Conservation (phyloP, 2,329 filamentous ascomycete genomes). For the Lasiodiplodia gonubiensis region DNA sequence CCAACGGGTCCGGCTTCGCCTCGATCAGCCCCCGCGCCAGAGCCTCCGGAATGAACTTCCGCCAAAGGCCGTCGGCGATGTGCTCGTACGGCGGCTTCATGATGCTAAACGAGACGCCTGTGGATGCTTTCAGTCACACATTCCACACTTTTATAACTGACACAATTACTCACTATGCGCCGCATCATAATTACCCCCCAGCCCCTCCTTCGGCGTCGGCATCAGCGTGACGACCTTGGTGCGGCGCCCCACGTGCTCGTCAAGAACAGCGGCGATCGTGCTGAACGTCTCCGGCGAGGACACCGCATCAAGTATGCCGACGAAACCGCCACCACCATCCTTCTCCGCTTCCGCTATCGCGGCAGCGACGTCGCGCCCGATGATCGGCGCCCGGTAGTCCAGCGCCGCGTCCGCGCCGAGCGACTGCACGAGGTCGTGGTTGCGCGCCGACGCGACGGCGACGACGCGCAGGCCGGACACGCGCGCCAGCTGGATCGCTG, state of each 20-base stretch:
- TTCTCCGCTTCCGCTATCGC: conserved; percentile 39
- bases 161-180: neutral
- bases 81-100: conserved; percentile 36
- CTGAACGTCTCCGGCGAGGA: neutral
- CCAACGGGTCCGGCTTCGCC: conserved; percentile 38
- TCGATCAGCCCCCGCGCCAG: conserved; percentile 40
- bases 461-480: conserved; percentile 45
- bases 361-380: conserved; percentile 45
- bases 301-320: conserved; percentile 48
- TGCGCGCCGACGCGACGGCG: conserved; percentile 39
- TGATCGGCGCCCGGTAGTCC: conserved; percentile 41
- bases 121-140: too few relatives aligned
- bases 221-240: neutral
- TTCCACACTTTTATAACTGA: too few relatives aligned
- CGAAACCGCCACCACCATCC: too few relatives aligned
- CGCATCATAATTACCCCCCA: neutral
- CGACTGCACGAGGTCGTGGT: conserved; percentile 39
- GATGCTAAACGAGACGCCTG: conserved; percentile 5
- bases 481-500: conserved; percentile 43
- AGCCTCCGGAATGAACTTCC: conserved; percentile 40
- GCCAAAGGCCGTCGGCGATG: conserved; percentile 42
- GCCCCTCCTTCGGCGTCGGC: neutral
- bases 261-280: neutral
- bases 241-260: neutral
- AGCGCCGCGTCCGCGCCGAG: conserved; percentile 40